phyloP scores from a whole-genome alignment of 2,329 filamentous ascomycete species.

The Lasiodiplodia gonubiensis region DNA sequence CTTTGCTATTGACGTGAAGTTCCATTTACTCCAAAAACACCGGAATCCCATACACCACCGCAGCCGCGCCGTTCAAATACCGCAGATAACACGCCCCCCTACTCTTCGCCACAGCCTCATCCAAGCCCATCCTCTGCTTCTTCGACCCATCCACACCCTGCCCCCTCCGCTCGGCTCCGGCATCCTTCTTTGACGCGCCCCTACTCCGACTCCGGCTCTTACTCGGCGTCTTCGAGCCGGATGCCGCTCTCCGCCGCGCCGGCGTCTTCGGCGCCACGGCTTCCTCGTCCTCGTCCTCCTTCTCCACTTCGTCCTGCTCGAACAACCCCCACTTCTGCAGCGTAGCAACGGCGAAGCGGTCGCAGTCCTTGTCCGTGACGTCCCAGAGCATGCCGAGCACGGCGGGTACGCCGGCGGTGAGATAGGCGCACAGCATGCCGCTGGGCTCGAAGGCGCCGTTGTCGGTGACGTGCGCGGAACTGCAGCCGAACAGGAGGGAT shows the following conservation, averaged over 20 bases:
- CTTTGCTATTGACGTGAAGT: neutral
- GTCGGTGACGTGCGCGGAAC: constrained; percentile 79
- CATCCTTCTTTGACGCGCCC: constrained; percentile 32
- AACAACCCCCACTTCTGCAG: constrained; percentile 87
- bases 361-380: constrained; percentile 96
- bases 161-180: neutral
- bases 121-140: constrained; percentile 55
- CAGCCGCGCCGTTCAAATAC: constrained; percentile 92
- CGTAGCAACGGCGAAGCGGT: constrained; percentile 80
- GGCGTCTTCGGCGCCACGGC: constrained; percentile 32
- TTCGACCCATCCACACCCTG: neutral
- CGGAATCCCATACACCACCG: constrained; percentile 93
- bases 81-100: constrained; percentile 81
- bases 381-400: constrained; percentile 96
- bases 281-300: constrained; percentile 35
- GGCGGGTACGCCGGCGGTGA: constrained; percentile 79
- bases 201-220: constrained; percentile 30
- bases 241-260: constrained; percentile 29
- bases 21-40: constrained; percentile 68
- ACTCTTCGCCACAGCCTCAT: constrained; percentile 80
- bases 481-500: constrained; percentile 92
- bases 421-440: constrained; percentile 88
- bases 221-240: constrained; percentile 33
- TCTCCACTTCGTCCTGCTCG: constrained; percentile 42
- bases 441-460: constrained; percentile 89